Evolutionary conservation across 441 rosid genomes (phyloP).

Genomic region (Erodium texanum): DNA sequence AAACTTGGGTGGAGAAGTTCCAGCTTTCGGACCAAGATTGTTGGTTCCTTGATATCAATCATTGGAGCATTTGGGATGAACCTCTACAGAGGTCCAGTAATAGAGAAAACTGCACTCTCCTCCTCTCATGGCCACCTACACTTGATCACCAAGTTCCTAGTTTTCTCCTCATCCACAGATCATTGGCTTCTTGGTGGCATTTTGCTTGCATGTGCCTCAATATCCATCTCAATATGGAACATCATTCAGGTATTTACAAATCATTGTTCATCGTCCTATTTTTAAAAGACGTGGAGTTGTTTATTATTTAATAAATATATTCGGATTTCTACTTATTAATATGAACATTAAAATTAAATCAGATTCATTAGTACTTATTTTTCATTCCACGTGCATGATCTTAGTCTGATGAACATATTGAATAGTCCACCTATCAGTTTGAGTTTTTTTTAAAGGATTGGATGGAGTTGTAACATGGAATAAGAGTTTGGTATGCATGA

Average conservation of each 20-base stretch:
- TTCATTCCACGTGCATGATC: no score
- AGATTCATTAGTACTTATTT: no score
- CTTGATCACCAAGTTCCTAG: conserved; percentile 29
- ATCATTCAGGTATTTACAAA: conserved; percentile 45
- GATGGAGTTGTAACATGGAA: no score
- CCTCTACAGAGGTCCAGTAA: conserved; percentile 46
- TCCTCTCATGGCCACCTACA: conserved; percentile 21
- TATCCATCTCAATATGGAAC: conserved; percentile 52
- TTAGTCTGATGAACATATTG: no score
- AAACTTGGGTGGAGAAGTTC: conserved; percentile 42
- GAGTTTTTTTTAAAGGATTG: no score
- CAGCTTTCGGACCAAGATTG: conserved; percentile 32
- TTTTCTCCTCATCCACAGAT: conserved; percentile 46
- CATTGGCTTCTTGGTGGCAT: conserved; percentile 60
- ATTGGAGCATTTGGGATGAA: conserved; percentile 42
- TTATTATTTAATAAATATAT: no score
- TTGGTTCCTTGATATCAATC: conserved; percentile 45
- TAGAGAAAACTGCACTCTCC: conserved; percentile 34
- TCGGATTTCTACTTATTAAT: no score
- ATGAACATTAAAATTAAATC: no score
- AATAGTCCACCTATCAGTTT: no score
- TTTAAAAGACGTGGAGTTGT: no score
- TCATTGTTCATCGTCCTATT: no score
- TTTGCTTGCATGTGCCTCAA: conserved; percentile 52
- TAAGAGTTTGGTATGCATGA: no score